A percentile compares a stretch with the other conserved stretches of the same genome.
Evolutionary conservation across 257 asterid genomes (phyloP).

Genomic region (Solanum etuberosum): DNA sequence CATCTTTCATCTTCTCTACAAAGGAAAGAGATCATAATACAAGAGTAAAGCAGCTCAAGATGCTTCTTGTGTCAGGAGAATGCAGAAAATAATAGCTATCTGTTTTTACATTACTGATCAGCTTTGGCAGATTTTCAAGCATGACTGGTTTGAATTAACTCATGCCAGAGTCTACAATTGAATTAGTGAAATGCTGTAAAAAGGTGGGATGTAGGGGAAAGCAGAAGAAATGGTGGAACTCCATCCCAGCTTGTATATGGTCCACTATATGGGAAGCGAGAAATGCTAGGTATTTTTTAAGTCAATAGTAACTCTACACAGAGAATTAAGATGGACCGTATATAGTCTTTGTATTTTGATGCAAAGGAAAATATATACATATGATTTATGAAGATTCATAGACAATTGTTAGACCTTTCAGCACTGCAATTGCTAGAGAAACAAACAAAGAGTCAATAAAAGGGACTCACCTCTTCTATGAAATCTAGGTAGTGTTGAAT

Average conservation of each 20-base stretch:
- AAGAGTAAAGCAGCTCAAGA: neutral
- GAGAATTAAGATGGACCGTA: neutral
- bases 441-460: neutral
- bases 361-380: neutral
- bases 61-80: neutral
- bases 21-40: neutral
- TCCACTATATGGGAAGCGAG: neutral
- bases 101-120: neutral
- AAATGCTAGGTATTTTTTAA: neutral
- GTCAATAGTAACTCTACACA: neutral
- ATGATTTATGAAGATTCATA: neutral
- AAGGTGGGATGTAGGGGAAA: neutral
- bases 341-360: neutral
- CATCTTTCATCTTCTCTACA: neutral
- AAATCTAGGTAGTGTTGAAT: conserved; percentile 75
- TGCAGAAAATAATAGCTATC: neutral
- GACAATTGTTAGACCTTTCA: neutral
- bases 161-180: neutral
- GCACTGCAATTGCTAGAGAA: neutral
- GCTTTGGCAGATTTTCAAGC: neutral
- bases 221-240: neutral
- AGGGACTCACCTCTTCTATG: conserved; percentile 65
- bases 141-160: neutral
- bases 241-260: neutral
- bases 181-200: neutral